Conservation (phyloP, 805 yeast species). For the Candida maris region DNA sequence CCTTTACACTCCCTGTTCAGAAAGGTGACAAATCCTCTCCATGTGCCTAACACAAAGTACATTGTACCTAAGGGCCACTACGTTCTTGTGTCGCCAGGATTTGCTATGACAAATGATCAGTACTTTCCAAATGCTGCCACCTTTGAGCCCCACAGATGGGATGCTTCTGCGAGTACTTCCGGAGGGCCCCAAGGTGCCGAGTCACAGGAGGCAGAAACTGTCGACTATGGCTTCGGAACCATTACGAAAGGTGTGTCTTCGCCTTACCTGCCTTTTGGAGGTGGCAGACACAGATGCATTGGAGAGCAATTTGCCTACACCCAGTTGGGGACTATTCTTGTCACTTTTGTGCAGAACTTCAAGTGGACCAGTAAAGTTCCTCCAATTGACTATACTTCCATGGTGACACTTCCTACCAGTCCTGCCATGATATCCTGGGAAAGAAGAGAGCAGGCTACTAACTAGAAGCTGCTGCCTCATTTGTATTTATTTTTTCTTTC, state of each 20-base stretch:
- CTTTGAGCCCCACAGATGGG: conserved; percentile 92
- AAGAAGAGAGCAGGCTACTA: conserved; percentile 41
- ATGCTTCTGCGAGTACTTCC: conserved; percentile 27
- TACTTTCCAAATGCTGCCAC: conserved; percentile 73
- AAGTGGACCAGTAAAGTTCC: conserved; percentile 75
- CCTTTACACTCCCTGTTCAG: conserved; percentile 96
- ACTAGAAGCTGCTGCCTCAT: not conserved
- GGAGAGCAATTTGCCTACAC: conserved; percentile 97
- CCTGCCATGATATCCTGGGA: conserved; percentile 76
- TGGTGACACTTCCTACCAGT: conserved; percentile 86
- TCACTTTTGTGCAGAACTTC: conserved; percentile 69
- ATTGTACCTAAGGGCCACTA: conserved; percentile 87
- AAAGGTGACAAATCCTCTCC: conserved; percentile 73
- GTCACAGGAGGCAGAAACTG: conserved; percentile 33
- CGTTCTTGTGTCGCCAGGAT: conserved; percentile 93
- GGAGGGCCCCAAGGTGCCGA: conserved; percentile 26
- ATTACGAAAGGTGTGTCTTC: conserved; percentile 94
- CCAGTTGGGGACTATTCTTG: conserved; percentile 82
- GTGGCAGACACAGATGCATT: conserved; percentile 98
- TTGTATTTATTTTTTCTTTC: conserved; percentile 2
- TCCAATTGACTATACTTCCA: conserved; percentile 72
- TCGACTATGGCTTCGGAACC: conserved; percentile 96
- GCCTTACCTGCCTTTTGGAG: conserved; percentile 97
- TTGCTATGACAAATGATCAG: conserved; percentile 68
- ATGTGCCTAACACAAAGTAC: conserved; percentile 72